Conservation (phyloP, 305 asterid genomes). For the Plantago coronopus region DNA sequence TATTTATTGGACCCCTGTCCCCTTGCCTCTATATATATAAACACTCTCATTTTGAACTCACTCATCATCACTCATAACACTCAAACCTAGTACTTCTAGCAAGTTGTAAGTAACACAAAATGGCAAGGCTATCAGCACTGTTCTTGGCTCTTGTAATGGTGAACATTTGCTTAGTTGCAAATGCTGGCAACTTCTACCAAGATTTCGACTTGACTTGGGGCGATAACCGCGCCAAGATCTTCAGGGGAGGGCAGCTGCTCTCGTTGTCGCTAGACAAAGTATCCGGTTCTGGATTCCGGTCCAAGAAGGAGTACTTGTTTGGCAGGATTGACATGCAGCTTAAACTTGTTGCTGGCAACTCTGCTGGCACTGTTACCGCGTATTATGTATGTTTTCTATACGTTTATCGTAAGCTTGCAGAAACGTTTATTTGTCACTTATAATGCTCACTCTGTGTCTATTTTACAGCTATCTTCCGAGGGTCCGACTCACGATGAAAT, state of each 20-base stretch:
- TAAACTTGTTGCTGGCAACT: slow-evolving; percentile 77
- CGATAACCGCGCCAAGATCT: slow-evolving; percentile 50
- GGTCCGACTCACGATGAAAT: slow-evolving; percentile 85
- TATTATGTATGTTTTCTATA: slow-evolving; percentile 47
- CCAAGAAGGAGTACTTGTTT: slow-evolving; percentile 63
- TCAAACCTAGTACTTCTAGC: background rate
- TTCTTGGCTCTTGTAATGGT: slow-evolving; percentile 23
- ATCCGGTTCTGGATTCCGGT: slow-evolving; percentile 75
- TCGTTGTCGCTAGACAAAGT: slow-evolving; percentile 61
- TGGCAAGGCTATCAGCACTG: slow-evolving; percentile 22
- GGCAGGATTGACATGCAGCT: slow-evolving; percentile 82
- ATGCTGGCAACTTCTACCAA: slow-evolving; percentile 48
- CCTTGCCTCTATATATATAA: slow-evolving; percentile 27
- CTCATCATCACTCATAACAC: slow-evolving; percentile 1
- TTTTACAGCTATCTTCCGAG: slow-evolving; percentile 67
- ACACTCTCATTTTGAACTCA: slow-evolving; percentile 21
- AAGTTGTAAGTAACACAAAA: background rate
- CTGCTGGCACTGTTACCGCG: slow-evolving; percentile 84
- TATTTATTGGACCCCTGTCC: slow-evolving; percentile 1
- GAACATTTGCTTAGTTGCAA: slow-evolving; percentile 33
- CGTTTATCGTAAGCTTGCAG: background rate
- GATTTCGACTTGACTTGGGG: slow-evolving; percentile 77
- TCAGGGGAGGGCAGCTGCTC: slow-evolving; percentile 54
- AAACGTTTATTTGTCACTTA: background rate
- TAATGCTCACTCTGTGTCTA: background rate